These are phyloP conservation scores for Trichoderma atroviride DNA, from an alignment of 2,329 filamentous ascomycete species.

Conservation along the genomic window DNA sequence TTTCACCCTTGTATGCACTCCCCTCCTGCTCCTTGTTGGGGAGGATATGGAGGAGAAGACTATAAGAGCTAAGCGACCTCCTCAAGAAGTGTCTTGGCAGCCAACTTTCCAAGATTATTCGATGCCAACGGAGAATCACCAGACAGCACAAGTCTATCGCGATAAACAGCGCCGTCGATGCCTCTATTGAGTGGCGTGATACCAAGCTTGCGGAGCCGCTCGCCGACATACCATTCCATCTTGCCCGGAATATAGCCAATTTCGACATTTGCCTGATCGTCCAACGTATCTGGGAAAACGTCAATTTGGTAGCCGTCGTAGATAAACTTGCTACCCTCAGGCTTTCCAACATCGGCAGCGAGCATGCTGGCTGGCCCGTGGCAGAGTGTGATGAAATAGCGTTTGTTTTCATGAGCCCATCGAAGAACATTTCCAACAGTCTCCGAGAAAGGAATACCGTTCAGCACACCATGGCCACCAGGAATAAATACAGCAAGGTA, in stretches of 20 bases:
- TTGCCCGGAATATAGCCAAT: background rate
- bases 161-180: background rate
- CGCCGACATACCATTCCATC: background rate
- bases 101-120: background rate
- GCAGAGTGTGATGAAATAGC: background rate
- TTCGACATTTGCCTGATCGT: background rate
- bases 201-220: background rate
- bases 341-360: background rate
- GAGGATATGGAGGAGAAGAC: background rate
- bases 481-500: background rate
- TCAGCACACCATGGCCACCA: background rate
- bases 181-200: background rate
- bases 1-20: background rate
- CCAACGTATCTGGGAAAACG: background rate
- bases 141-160: background rate
- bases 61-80: background rate
- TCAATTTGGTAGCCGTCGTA: background rate
- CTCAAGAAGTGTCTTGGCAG: background rate
- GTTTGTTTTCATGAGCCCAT: background rate
- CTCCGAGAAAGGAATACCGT: background rate
- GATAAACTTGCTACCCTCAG: background rate
- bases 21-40: background rate
- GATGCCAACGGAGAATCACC: background rate
- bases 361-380: background rate
- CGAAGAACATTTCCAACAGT: background rate